A percentile compares a stretch with the other conserved stretches of the same genome.
phyloP scores from a whole-genome alignment of 176 grass and related monocot species.

The Oryza nivara region DNA sequence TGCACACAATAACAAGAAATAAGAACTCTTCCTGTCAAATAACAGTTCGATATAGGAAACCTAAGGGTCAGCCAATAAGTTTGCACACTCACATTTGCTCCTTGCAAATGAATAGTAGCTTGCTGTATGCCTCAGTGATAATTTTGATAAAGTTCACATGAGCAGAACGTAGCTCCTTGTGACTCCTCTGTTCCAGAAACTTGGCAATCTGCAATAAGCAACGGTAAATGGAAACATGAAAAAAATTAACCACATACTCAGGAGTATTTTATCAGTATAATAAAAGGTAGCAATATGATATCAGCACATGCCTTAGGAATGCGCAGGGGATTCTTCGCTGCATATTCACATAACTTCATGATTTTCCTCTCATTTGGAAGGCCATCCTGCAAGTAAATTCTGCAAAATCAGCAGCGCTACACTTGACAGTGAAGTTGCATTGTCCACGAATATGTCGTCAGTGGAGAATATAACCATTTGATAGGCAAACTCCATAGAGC shows the following conservation, averaged over 20 bases:
- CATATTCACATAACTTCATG: conserved; percentile 96
- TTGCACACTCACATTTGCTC: conserved; percentile 88
- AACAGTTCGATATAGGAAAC: conserved; percentile 16
- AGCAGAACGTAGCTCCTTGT: conserved; percentile 76
- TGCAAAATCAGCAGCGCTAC: not conserved
- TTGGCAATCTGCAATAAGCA: conserved; percentile 76
- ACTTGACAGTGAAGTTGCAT: conserved; percentile 7
- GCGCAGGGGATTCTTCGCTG: conserved; percentile 89
- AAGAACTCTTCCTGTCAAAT: conserved; percentile 17
- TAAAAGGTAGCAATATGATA: conserved; percentile 28
- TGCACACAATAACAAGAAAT: conserved; percentile 31
- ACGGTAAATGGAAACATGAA: conserved; percentile 18
- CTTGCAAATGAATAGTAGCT: conserved; percentile 90
- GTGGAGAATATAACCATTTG: conserved; percentile 18
- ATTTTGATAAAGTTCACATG: conserved; percentile 87
- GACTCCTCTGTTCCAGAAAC: conserved; percentile 85
- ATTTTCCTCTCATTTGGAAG: conserved; percentile 91
- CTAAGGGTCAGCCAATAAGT: conserved; percentile 2
- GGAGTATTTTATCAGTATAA: not conserved
- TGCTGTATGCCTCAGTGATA: conserved; percentile 92
- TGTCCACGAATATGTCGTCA: not conserved
- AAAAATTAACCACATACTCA: conserved; percentile 23
- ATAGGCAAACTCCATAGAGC: conserved; percentile 10
- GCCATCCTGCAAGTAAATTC: conserved; percentile 61
- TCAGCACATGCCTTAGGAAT: conserved; percentile 76